Conservation (phyloP, 2,329 filamentous ascomycete species). For the Trichoderma sp. region DNA sequence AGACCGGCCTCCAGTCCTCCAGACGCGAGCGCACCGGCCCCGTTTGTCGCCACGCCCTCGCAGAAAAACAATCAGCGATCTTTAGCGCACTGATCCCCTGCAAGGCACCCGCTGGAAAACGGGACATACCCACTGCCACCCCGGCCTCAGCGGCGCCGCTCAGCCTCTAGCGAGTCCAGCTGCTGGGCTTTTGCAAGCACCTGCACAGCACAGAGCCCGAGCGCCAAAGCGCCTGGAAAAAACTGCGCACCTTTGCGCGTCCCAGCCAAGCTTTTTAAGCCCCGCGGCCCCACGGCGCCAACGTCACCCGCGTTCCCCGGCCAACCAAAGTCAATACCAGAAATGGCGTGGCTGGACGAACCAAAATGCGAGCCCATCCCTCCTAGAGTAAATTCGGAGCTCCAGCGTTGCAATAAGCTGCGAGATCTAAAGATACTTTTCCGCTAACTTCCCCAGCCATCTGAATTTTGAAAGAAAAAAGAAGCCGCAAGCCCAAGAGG, state of each 20-base stretch:
- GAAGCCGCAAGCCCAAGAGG: slow-evolving; percentile 3
- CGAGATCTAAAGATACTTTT: neutral
- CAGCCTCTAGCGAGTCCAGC: slow-evolving; percentile 6
- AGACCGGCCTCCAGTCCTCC: neutral
- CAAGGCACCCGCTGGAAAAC: slow-evolving; percentile 23
- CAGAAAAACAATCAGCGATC: neutral
- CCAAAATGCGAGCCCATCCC: slow-evolving; percentile 29
- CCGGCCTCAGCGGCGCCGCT: slow-evolving; percentile 6
- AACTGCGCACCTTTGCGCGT: neutral
- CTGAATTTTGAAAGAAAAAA: neutral
- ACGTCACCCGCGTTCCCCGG: slow-evolving; percentile 35
- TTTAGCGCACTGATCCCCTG: slow-evolving; percentile 24
- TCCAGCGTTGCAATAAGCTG: slow-evolving; percentile 25
- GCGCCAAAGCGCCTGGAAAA: neutral
- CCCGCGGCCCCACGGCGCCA: slow-evolving; percentile 28
- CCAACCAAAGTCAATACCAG: slow-evolving; percentile 40
- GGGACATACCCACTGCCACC: neutral
- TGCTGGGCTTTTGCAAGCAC: neutral
- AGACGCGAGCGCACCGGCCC: neutral
- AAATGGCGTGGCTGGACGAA: slow-evolving; percentile 42
- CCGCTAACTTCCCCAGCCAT: slow-evolving; percentile 24
- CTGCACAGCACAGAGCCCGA: neutral
- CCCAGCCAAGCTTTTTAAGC: slow-evolving; percentile 4
- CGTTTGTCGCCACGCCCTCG: slow-evolving; percentile 1
- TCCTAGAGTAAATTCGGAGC: slow-evolving; percentile 17